A percentile compares a stretch with the other conserved stretches of the same genome.
Evolutionary conservation across 2,329 filamentous ascomycete genomes (phyloP).

Genomic region (Trichoderma koningiopsis): DNA sequence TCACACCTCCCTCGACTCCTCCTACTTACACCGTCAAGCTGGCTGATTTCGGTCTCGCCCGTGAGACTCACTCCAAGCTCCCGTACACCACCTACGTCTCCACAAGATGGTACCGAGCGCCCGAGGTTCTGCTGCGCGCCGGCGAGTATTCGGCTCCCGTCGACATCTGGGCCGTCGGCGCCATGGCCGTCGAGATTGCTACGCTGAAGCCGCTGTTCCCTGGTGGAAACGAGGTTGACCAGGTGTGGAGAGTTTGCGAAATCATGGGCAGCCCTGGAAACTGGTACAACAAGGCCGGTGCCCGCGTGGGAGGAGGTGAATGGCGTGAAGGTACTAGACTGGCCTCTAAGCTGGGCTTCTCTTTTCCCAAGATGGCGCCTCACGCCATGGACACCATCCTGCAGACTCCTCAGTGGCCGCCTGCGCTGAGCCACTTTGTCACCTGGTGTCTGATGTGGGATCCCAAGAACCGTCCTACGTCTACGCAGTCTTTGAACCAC

Average conservation of each 20-base stretch:
- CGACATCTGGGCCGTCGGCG: conserved; percentile 97
- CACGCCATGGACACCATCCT: conserved; percentile 95
- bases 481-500: conserved; percentile 89
- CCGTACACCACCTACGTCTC: conserved; percentile 99
- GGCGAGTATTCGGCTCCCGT: conserved; percentile 97
- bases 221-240: conserved; percentile 96
- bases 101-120: conserved; percentile 95
- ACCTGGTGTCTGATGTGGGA: conserved; percentile 99
- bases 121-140: conserved; percentile 88
- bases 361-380: conserved; percentile 98
- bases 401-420: conserved; percentile 86
- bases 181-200: conserved; percentile 97
- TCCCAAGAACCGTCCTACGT: conserved; percentile 87
- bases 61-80: conserved; percentile 93
- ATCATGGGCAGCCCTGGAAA: conserved; percentile 99
- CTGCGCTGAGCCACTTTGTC: conserved; percentile 85
- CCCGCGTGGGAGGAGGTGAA: conserved; percentile 88
- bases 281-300: conserved; percentile 93
- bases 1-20: conserved; percentile 93
- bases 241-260: conserved; percentile 98
- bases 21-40: conserved; percentile 97
- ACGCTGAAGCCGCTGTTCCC: conserved; percentile 96
- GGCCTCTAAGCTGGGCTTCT: conserved; percentile 95
- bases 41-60: conserved; percentile 95
- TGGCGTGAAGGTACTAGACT: conserved; percentile 94